Evolutionary conservation across 371 early-diverging fungal genomes (phyloP).

Genomic region (Mucor indicus): DNA sequence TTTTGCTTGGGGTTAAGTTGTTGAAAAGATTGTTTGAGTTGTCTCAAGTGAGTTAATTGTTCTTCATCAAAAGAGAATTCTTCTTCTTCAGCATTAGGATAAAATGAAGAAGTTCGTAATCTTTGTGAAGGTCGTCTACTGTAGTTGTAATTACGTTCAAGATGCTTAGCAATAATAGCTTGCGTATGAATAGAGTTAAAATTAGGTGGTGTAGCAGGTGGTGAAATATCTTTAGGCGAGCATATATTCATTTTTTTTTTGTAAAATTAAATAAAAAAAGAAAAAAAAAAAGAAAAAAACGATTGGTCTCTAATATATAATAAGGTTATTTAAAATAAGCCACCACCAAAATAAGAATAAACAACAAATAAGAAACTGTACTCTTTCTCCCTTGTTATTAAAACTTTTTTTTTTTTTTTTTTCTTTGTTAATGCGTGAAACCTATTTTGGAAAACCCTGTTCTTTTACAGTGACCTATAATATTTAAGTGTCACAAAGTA

Average conservation of each 20-base stretch:
- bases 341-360: too few species aligned
- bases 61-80: conserved; percentile 32
- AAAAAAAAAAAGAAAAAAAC: background rate
- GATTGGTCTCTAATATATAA: too few species aligned
- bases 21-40: conserved; percentile 42
- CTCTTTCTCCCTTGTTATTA: too few species aligned
- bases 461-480: too few species aligned
- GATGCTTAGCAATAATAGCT: background rate
- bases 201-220: conserved; percentile 50
- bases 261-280: background rate
- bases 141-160: background rate
- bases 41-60: conserved; percentile 29
- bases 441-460: too few species aligned
- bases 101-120: conserved; percentile 8
- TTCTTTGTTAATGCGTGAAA: too few species aligned
- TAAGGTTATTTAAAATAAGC: too few species aligned
- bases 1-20: conserved; percentile 41
- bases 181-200: conserved; percentile 19
- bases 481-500: too few species aligned
- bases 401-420: too few species aligned
- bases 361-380: too few species aligned
- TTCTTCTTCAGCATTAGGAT: conserved; percentile 1
- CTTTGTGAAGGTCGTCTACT: conserved; percentile 27
- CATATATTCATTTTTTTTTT: conserved; percentile 9
- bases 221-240: conserved; percentile 38